These are phyloP conservation scores for Penstemon eatonii DNA, from an alignment of 257 asterid genomes.

Conservation along the genomic window DNA sequence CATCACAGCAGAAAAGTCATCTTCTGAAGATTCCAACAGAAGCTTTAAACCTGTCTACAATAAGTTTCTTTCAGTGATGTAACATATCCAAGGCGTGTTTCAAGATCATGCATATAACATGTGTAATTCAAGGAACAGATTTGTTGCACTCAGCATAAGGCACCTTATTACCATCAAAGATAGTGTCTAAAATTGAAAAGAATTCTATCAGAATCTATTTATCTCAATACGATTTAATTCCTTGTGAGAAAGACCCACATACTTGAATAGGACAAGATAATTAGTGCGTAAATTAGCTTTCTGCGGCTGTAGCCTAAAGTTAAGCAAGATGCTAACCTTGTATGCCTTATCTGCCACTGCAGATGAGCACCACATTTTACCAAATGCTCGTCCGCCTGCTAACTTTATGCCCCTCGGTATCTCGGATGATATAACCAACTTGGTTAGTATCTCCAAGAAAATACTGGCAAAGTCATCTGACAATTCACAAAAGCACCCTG, in stretches of 20 bases:
- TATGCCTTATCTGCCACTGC: conserved; percentile 66
- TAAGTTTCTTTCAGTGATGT: conserved; percentile 32
- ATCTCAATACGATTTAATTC: conserved; percentile 10
- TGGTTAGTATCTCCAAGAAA: conserved; percentile 68
- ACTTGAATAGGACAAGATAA: conserved; percentile 18
- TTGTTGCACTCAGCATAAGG: conserved; percentile 20
- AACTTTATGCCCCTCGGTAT: conserved; percentile 51
- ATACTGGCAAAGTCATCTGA: conserved; percentile 75
- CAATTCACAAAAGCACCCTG: conserved; percentile 66
- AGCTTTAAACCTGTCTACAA: conserved; percentile 73
- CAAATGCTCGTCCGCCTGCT: conserved; percentile 62
- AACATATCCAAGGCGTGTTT: conserved; percentile 28
- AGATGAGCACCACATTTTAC: conserved; percentile 56
- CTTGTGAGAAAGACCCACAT: conserved; percentile 6
- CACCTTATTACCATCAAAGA: conserved; percentile 21
- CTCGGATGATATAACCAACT: conserved; percentile 46
- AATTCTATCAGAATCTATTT: conserved; percentile 14
- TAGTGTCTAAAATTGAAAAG: conserved; percentile 20
- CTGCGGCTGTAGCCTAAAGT: conserved; percentile 12
- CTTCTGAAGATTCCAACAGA: conserved; percentile 65
- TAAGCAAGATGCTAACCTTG: conserved; percentile 55
- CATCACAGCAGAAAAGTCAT: conserved; percentile 63
- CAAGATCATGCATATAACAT: conserved; percentile 13
- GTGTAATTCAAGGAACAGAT: conserved; percentile 7
- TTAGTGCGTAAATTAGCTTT: conserved; percentile 10